These are phyloP conservation scores for Trypanosoma vivax DNA, from an alignment of 208 protist genomes.

Conservation along the genomic window DNA sequence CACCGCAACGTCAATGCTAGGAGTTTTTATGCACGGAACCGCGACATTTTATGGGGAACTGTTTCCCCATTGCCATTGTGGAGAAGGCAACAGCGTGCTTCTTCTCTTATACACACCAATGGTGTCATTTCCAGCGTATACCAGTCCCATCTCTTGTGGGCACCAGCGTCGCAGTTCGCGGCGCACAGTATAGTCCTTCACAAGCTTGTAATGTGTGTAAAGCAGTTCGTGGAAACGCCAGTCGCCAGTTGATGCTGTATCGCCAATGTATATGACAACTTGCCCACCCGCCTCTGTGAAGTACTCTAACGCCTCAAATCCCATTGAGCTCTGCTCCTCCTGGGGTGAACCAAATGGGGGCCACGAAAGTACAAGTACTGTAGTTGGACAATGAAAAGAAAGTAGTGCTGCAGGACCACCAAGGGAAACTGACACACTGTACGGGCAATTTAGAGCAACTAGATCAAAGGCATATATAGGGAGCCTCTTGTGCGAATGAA, in stretches of 20 bases:
- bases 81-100: constrained; percentile 24
- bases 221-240: constrained; percentile 86
- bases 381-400: constrained; percentile 63
- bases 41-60: not conserved
- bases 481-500: constrained; percentile 34
- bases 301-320: constrained; percentile 84
- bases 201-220: constrained; percentile 72
- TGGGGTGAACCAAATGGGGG: constrained; percentile 82
- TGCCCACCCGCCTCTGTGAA: constrained; percentile 65
- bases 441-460: constrained; percentile 52
- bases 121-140: constrained; percentile 87
- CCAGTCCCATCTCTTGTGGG: constrained; percentile 83
- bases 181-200: constrained; percentile 77
- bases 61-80: constrained; percentile 17
- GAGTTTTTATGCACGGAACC: too few relatives aligned
- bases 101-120: constrained; percentile 83
- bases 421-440: constrained; percentile 77
- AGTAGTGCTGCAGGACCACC: constrained; percentile 69
- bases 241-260: constrained; percentile 80
- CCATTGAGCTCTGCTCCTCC: constrained; percentile 88
- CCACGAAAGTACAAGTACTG: constrained; percentile 79
- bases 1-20: too few relatives aligned
- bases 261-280: constrained; percentile 84
- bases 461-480: constrained; percentile 83
- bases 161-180: constrained; percentile 81